Evolutionary conservation across 768 basidiomycete species (phyloP).

Genomic region (Podaxis pistillaris): DNA sequence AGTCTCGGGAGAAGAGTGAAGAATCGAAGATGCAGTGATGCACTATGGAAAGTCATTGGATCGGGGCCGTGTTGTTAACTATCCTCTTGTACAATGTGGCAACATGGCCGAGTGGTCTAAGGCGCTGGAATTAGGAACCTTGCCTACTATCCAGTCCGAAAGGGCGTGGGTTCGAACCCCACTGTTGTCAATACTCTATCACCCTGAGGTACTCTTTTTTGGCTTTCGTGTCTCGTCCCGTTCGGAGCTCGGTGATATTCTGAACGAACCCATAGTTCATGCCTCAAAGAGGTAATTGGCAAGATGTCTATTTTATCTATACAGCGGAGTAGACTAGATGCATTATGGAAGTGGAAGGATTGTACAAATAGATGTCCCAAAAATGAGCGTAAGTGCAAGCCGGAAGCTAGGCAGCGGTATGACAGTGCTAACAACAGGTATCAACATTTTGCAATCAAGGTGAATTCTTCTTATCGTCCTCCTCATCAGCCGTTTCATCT

Average conservation of each 20-base stretch:
- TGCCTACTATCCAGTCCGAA: constrained; percentile 35
- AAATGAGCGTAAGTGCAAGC: not conserved
- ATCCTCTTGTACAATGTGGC: constrained; percentile 22
- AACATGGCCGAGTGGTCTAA: constrained; percentile 63
- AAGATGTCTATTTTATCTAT: constrained; percentile 7
- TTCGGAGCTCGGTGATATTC: too few species aligned
- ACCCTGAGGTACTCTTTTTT: too few species aligned
- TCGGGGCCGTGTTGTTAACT: not conserved
- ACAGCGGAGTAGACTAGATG: constrained; percentile 6
- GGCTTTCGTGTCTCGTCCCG: too few species aligned
- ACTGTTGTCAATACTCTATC: constrained; percentile 32
- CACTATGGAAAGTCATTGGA: not conserved
- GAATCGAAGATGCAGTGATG: not conserved
- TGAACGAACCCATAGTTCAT: too few species aligned
- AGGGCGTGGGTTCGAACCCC: constrained; percentile 46
- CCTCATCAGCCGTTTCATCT: constrained; percentile 36
- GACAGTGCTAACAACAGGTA: not conserved
- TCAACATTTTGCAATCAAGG: constrained; percentile 16
- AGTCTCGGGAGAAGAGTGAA: not conserved
- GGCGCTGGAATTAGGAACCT: constrained; percentile 52
- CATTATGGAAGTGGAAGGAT: constrained; percentile 5
- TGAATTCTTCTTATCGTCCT: constrained; percentile 36
- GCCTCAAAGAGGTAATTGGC: not conserved
- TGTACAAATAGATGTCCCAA: not conserved
- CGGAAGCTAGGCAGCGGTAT: not conserved